A percentile compares a stretch with the other conserved stretches of the same genome.
These are phyloP conservation scores for Elongisporangium undulatum DNA, from an alignment of 352 stramenopile genomes.

Conservation along the genomic window DNA sequence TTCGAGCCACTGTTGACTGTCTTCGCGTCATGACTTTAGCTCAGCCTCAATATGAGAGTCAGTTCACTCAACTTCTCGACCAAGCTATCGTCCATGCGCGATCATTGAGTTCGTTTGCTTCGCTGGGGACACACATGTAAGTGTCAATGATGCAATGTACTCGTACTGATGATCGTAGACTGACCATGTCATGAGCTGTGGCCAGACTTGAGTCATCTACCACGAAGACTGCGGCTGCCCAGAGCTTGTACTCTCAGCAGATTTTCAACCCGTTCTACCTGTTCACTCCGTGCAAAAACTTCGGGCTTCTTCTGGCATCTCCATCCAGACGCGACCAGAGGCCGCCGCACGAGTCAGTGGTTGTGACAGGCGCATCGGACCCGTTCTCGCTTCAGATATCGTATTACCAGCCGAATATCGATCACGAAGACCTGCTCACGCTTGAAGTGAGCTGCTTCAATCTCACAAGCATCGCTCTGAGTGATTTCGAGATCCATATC, in stretches of 20 bases:
- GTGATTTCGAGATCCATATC: slow-evolving; percentile 64
- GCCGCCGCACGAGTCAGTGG: slow-evolving; percentile 4
- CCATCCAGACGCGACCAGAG: neutral
- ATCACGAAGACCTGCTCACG: slow-evolving; percentile 43
- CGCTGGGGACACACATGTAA: slow-evolving; percentile 8
- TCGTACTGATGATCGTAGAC: too few species aligned
- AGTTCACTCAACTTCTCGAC: slow-evolving; percentile 25
- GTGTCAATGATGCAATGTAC: neutral
- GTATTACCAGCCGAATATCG: slow-evolving; percentile 38
- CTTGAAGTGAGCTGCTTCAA: slow-evolving; percentile 62
- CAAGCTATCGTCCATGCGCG: slow-evolving; percentile 13
- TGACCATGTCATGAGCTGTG: neutral
- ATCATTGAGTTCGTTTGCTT: neutral
- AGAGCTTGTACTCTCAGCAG: slow-evolving; percentile 20
- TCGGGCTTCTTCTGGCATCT: neutral
- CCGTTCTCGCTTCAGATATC: slow-evolving; percentile 53
- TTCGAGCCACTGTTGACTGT: slow-evolving; percentile 35
- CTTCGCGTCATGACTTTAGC: slow-evolving; percentile 23
- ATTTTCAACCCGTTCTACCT: slow-evolving; percentile 33
- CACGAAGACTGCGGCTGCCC: neutral
- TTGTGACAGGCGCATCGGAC: slow-evolving; percentile 58
- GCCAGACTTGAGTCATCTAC: neutral
- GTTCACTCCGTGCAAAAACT: slow-evolving; percentile 13
- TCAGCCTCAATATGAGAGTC: slow-evolving; percentile 15
- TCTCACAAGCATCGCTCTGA: slow-evolving; percentile 51